These are phyloP conservation scores for Panicum hallii DNA, from an alignment of 202 grass and related monocot genomes.

Conservation along the genomic window DNA sequence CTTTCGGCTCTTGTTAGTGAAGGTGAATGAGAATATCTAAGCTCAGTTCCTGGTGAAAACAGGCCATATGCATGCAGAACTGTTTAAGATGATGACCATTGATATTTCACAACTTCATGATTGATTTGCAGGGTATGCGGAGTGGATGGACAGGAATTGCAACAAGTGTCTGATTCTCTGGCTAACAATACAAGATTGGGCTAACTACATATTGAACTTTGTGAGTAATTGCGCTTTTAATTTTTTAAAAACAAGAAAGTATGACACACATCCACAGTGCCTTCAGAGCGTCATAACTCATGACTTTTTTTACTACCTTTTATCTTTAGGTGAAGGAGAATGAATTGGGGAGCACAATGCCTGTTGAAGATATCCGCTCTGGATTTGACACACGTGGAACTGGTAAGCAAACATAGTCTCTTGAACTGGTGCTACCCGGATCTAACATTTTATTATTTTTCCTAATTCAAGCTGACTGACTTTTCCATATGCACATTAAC, in stretches of 20 bases:
- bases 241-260: background rate
- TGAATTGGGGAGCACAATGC: constrained; percentile 2
- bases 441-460: background rate
- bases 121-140: background rate
- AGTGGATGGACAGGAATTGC: constrained; percentile 20
- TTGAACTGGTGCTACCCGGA: too few relatives aligned
- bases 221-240: background rate
- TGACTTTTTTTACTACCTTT: background rate
- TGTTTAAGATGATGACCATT: background rate
- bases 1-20: constrained; percentile 16
- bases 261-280: background rate
- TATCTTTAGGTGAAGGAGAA: constrained; percentile 1
- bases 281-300: background rate
- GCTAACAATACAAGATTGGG: constrained; percentile 11
- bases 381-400: constrained; percentile 1
- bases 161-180: constrained; percentile 25
- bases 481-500: background rate
- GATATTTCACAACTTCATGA: background rate
- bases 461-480: background rate
- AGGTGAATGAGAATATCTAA: background rate
- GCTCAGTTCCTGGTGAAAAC: background rate
- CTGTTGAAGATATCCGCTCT: constrained; percentile 21
- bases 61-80: background rate
- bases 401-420: background rate
- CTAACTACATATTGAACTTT: background rate